These are phyloP conservation scores for Fusarium austroafricanum DNA, from an alignment of 2,329 filamentous ascomycete species.

Conservation along the genomic window DNA sequence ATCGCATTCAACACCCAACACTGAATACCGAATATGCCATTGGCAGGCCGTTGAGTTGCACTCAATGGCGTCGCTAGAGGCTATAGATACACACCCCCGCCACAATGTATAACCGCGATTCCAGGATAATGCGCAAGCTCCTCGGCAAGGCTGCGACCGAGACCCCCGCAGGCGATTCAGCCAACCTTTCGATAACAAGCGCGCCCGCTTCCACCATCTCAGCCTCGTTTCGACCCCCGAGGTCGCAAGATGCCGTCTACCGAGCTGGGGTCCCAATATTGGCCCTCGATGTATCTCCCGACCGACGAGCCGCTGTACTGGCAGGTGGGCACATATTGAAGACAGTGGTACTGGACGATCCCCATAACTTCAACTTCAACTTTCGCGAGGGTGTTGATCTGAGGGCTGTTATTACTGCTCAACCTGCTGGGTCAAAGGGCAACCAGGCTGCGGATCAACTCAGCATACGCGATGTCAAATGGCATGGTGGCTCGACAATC, in stretches of 20 bases:
- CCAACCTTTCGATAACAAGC: conserved; percentile 57
- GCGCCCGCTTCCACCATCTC: conserved; percentile 54
- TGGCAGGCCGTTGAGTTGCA: conserved; percentile 22
- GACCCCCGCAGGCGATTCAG: conserved; percentile 56
- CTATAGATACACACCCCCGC: conserved; percentile 44
- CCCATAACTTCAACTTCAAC: conserved; percentile 51
- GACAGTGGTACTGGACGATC: conserved; percentile 66
- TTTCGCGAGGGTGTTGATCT: conserved; percentile 69
- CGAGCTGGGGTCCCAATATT: conserved; percentile 64
- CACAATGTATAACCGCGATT: conserved; percentile 64
- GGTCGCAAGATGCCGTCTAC: conserved; percentile 67
- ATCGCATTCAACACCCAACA: conserved; percentile 6
- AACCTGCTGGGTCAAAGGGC: conserved; percentile 55
- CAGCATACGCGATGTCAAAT: conserved; percentile 72
- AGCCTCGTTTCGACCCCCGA: conserved; percentile 61
- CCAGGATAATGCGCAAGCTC: conserved; percentile 70
- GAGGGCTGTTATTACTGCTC: conserved; percentile 64
- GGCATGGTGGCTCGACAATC: conserved; percentile 65
- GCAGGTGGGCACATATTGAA: conserved; percentile 71
- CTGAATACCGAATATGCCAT: conserved; percentile 25
- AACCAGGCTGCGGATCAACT: conserved; percentile 65
- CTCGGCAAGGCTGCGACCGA: conserved; percentile 65
- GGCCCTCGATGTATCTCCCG: conserved; percentile 68
- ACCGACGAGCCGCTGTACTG: conserved; percentile 66
- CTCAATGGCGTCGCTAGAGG: conserved; percentile 51